These are phyloP conservation scores for Pseudogymnoascus sp. DNA, from an alignment of 2,329 filamentous ascomycete species.

Conservation along the genomic window DNA sequence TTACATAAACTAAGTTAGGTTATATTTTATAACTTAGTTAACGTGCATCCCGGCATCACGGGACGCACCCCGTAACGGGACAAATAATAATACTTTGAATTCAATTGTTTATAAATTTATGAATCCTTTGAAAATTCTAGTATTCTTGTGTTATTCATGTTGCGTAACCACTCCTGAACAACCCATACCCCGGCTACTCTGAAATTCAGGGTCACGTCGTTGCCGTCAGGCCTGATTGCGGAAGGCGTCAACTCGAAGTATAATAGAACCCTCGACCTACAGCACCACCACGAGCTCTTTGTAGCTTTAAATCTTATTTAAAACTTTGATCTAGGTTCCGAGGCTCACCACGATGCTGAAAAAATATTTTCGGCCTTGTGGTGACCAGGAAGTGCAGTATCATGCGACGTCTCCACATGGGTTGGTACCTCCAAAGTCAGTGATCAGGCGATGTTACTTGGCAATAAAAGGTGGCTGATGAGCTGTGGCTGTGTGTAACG, in stretches of 20 bases:
- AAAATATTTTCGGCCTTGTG: too few species aligned
- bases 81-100: neutral
- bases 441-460: too few species aligned
- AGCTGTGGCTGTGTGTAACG: too few species aligned
- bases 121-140: neutral
- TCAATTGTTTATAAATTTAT: neutral
- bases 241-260: conserved; percentile 13
- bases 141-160: neutral
- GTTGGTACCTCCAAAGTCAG: too few species aligned
- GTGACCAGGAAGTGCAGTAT: too few species aligned
- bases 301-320: too few species aligned
- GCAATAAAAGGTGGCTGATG: too few species aligned
- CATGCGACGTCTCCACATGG: too few species aligned
- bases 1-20: too few species aligned
- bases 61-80: neutral
- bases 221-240: conserved; percentile 12
- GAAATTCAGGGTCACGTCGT: conserved; percentile 13
- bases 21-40: neutral
- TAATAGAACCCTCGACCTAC: conserved; percentile 11
- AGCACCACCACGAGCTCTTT: neutral
- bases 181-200: conserved; percentile 12
- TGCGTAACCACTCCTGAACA: conserved; percentile 5
- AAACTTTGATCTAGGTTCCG: too few species aligned
- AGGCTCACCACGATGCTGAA: too few species aligned
- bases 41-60: neutral